Base-by-base conservation (phyloP, 768 basidiomycete species). In the Boletus eberwhitei region DNA sequence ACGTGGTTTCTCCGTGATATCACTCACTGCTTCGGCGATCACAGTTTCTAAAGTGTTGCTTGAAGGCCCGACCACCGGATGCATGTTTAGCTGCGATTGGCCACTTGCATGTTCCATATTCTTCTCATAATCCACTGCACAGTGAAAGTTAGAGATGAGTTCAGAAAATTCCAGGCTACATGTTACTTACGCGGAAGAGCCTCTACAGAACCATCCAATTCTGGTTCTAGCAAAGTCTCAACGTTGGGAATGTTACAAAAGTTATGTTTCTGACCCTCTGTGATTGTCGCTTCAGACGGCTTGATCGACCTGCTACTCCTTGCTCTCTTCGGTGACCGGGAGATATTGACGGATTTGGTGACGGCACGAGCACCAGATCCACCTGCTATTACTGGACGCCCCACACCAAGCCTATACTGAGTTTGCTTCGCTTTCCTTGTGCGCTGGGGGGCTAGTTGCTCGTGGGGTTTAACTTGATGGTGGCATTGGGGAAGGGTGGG, bases 391-490 rank as follows among this genome's bases (percentile, higher is more conserved):
- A 76, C 75, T 9, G 89, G 89, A 60, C 85, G 77, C 3, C 89
- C 89, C 14, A 89, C 82, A 48, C 90, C 90, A 17, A 91, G 76
- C 58, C 75, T 76, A 39, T 77, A 80, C 68, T 89, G 89, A 5
- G 81, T 77, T 48, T 88, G 86, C 66, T 85, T 88, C 13, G 87
- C 85, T 64, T 88, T 88, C 52, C 86, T 77, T 31, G 82, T 81
- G 12, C 86, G 63, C 24, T 69, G 70, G 14, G 68, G 65, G 22
- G 56, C 48, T 2, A 68, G 50, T 29, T 63, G 62, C 32, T 63
- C 60, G 9, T 53, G 55, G 35, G 60, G 56, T 22, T 53, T 39
- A 35, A 41, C 44, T 41, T 51, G 55, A 31, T 44, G 62, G 40
- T 26, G 64, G 36, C 64, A 57, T 51, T 71, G 62, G 31, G 60